phyloP scores from a whole-genome alignment of 2,329 filamentous ascomycete genomes.

The Fusarium incarnatum region DNA sequence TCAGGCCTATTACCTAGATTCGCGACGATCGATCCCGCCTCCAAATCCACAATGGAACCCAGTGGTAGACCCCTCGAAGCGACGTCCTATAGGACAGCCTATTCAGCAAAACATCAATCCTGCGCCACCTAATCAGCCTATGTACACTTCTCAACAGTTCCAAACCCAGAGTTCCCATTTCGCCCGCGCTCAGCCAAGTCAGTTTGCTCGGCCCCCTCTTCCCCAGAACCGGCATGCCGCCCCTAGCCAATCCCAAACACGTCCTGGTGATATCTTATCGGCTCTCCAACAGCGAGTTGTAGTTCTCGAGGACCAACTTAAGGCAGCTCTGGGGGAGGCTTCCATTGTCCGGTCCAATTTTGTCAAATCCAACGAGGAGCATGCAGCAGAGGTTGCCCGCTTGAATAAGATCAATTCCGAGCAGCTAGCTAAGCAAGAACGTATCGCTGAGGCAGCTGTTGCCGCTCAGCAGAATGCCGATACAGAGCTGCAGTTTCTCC shows the following conservation, averaged over 20 bases:
- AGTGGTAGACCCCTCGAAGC: slow-evolving; percentile 44
- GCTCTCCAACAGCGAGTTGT: slow-evolving; percentile 65
- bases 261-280: slow-evolving; percentile 54
- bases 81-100: slow-evolving; percentile 27
- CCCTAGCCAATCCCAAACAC: slow-evolving; percentile 46
- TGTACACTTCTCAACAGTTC: slow-evolving; percentile 49
- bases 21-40: slow-evolving; percentile 48
- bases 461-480: slow-evolving; percentile 73
- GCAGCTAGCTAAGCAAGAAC: slow-evolving; percentile 71
- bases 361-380: slow-evolving; percentile 69
- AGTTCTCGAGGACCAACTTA: slow-evolving; percentile 67
- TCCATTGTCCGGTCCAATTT: slow-evolving; percentile 80
- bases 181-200: slow-evolving; percentile 53
- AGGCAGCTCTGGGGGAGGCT: slow-evolving; percentile 76
- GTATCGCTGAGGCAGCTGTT: slow-evolving; percentile 71
- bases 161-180: slow-evolving; percentile 47
- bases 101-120: slow-evolving; percentile 29
- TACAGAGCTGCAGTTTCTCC: slow-evolving; percentile 78
- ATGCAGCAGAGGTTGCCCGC: slow-evolving; percentile 70
- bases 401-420: slow-evolving; percentile 74
- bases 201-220: slow-evolving; percentile 55
- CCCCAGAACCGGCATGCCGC: slow-evolving; percentile 41
- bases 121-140: slow-evolving; percentile 37
- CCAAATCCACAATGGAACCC: slow-evolving; percentile 57
- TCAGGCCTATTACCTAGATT: slow-evolving; percentile 33